These are phyloP conservation scores for Kazachstania psychrophila DNA, from an alignment of 805 yeast genomes.

Conservation along the genomic window DNA sequence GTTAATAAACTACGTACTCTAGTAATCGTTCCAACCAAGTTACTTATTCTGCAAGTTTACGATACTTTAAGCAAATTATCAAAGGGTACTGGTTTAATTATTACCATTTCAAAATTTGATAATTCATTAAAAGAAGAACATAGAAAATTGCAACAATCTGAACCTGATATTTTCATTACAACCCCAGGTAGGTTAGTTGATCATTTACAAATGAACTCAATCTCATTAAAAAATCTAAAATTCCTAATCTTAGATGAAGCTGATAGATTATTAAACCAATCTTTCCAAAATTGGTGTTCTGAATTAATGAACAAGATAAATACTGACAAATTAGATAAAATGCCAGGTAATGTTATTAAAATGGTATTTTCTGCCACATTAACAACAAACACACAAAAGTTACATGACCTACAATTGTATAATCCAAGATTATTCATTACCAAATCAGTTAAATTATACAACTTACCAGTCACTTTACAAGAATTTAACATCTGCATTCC, in stretches of 20 bases:
- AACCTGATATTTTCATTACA: slow-evolving; percentile 59
- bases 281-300: slow-evolving; percentile 86
- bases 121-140: slow-evolving; percentile 57
- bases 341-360: slow-evolving; percentile 41
- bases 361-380: slow-evolving; percentile 87
- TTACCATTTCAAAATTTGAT: slow-evolving; percentile 49
- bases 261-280: slow-evolving; percentile 72
- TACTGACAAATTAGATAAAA: slow-evolving; percentile 25
- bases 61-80: slow-evolving; percentile 50
- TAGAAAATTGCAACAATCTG: slow-evolving; percentile 34
- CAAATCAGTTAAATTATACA: slow-evolving; percentile 57
- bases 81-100: slow-evolving; percentile 52
- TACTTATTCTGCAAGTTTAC: slow-evolving; percentile 75
- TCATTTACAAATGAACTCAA: slow-evolving; percentile 39
- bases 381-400: slow-evolving; percentile 84
- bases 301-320: slow-evolving; percentile 37
- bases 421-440: slow-evolving; percentile 62
- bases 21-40: slow-evolving; percentile 81
- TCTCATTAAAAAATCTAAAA: slow-evolving; percentile 44
- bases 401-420: slow-evolving; percentile 58
- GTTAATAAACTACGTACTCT: slow-evolving; percentile 72
- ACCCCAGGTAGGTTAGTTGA: slow-evolving; percentile 85
- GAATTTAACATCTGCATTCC: slow-evolving; percentile 35
- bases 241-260: slow-evolving; percentile 75
- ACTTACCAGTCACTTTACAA: slow-evolving; percentile 45